Evolutionary conservation across 768 basidiomycete genomes (phyloP).

Genomic region (Pisolithus marmoratus): DNA sequence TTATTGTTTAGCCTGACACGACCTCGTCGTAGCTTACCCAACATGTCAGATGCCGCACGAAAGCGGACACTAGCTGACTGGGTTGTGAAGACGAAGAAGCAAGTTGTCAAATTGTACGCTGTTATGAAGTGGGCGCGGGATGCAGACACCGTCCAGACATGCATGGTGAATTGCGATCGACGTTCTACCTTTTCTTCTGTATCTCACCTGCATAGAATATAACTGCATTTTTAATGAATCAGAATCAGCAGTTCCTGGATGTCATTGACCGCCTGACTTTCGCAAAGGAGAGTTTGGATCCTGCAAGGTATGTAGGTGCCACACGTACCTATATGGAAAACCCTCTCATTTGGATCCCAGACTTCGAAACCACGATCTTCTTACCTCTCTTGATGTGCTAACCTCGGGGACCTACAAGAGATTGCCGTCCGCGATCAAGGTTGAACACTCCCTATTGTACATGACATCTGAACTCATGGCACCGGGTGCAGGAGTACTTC

Average conservation of each 20-base stretch:
- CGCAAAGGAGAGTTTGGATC: conserved; percentile 64
- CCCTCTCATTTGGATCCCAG: conserved; percentile 31
- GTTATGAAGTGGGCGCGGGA: conserved; percentile 85
- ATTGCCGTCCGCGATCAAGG: conserved; percentile 79
- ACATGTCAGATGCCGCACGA: conserved; percentile 74
- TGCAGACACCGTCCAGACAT: conserved; percentile 77
- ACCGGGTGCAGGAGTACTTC: conserved; percentile 53
- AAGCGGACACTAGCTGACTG: conserved; percentile 83
- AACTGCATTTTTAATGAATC: conserved; percentile 78
- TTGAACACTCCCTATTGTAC: conserved; percentile 24
- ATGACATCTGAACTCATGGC: conserved; percentile 16
- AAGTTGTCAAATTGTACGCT: conserved; percentile 84
- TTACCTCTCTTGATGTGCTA: conserved; percentile 86
- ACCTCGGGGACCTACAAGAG: conserved; percentile 82
- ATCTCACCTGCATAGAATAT: conserved; percentile 54
- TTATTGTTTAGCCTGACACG: conserved; percentile 3
- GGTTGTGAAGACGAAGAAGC: conserved; percentile 87
- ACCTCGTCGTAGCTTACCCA: conserved; percentile 51
- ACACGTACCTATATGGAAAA: not conserved
- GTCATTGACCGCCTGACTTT: conserved; percentile 57
- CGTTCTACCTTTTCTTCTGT: not conserved
- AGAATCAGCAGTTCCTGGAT: conserved; percentile 78
- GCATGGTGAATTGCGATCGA: conserved; percentile 51
- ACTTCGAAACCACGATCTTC: conserved; percentile 87
- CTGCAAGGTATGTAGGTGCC: conserved; percentile 64